phyloP scores from a whole-genome alignment of 208 protist species.

The Trypanosoma brucei region DNA sequence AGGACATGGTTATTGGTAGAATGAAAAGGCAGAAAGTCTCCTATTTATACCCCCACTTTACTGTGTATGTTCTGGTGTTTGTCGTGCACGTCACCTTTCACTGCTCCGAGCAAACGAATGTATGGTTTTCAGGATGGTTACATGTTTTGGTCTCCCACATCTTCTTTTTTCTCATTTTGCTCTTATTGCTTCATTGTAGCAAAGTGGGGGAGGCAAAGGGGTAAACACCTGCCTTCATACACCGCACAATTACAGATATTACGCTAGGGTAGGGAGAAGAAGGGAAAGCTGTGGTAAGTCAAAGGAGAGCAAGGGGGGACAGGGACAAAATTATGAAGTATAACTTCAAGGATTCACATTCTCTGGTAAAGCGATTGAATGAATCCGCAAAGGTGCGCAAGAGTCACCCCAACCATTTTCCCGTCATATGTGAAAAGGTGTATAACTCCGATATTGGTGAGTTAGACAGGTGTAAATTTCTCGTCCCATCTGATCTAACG shows the following conservation, averaged over 20 bases:
- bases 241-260: not conserved
- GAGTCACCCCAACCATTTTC: slow-evolving; percentile 82
- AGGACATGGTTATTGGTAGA: too few species aligned
- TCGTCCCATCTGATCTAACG: slow-evolving; percentile 83
- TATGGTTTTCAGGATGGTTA: too few species aligned
- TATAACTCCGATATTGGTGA: slow-evolving; percentile 82
- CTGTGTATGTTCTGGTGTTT: too few species aligned
- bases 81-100: too few species aligned
- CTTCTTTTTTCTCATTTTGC: too few species aligned
- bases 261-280: not conserved
- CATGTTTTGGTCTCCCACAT: too few species aligned
- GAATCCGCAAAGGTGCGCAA: slow-evolving; percentile 58
- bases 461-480: slow-evolving; percentile 91
- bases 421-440: slow-evolving; percentile 93
- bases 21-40: too few species aligned
- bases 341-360: slow-evolving; percentile 55
- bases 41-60: too few species aligned
- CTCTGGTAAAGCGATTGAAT: slow-evolving; percentile 65
- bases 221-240: too few species aligned
- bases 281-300: not conserved
- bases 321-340: not conserved
- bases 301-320: not conserved
- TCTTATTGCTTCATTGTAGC: too few species aligned
- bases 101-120: too few species aligned
- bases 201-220: too few species aligned